Conservation (phyloP, 73 alveolate genomes). For the Paramecium sonneborni region DNA sequence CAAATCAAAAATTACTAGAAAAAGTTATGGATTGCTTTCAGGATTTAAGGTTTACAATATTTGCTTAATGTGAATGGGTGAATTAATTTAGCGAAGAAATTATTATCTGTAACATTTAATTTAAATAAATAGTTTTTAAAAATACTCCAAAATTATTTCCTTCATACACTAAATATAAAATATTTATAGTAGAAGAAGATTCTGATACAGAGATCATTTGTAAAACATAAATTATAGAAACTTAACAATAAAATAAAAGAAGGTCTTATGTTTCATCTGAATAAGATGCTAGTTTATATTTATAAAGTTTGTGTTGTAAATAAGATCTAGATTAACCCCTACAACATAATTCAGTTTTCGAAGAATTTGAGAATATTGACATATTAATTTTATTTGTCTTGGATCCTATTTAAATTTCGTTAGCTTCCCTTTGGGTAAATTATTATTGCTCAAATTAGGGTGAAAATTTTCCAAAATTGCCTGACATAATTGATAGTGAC, state of each 20-base stretch:
- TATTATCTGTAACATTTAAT: not conserved
- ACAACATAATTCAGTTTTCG: not conserved
- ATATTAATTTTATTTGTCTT: not conserved
- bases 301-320: not conserved
- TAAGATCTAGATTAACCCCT: not conserved
- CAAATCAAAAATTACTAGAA: not conserved
- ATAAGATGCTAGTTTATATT: not conserved
- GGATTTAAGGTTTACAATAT: not conserved
- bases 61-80: not conserved
- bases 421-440: not conserved
- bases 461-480: not conserved
- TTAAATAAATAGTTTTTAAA: not conserved
- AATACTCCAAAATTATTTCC: constrained; percentile 20
- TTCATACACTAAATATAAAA: not conserved
- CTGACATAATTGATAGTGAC: not conserved
- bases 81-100: constrained; percentile 1
- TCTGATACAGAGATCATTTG: not conserved
- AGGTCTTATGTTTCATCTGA: not conserved
- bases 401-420: not conserved
- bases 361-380: not conserved
- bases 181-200: not conserved
- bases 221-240: not conserved
- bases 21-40: not conserved
- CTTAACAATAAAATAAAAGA: not conserved
- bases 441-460: not conserved